Evolutionary conservation across 345 rosid species (phyloP), one percentile per base, ranked within the genome.

Genomic region (Salix dunnii): DNA sequence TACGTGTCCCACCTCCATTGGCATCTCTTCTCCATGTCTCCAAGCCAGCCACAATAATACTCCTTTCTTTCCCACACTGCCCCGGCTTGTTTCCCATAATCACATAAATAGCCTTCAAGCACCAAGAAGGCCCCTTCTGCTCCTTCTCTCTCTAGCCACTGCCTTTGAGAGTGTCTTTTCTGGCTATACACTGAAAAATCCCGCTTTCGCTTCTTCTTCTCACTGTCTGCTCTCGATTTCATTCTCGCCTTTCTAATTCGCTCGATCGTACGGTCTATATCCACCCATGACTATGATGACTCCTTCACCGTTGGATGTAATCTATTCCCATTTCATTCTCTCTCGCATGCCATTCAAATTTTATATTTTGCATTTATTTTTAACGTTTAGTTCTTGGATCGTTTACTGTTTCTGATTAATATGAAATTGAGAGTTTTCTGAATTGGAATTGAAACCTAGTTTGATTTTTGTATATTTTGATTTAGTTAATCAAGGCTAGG

Each of bases 251-350:
- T 31, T 35, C 55, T 7, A 67, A 74, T 83, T 86, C 78, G 67
- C 78, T n/a, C 76, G 87, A 86, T 87, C 90, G 36, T 69, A 71
- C 91, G 78, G 53, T 75, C 76, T 71, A 27, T 61, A 72, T 27
- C 53, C 77, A 62, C 75, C 68, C 85, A 91, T 93, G 98, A 91
- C 97, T 85, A 60, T 90, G 93, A 84, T 93, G 88, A 88, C 98
- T 81, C 91, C 94, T 80, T 85, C 94, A 62, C 92, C 92, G 77
- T 65, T 88, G 14, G 98, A 93, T 83, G 98, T 93, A 87, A 83
- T 66, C 83, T 23, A 76, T 10, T 23, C 60, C 70, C 20, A 71
- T 76, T 51, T 42, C 58, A 51, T 68, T 78, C 74, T 82, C 74
- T 78, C 74, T 82, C 74, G 30, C 66, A 40, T 42, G 64, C 31